Percentiles rank a stretch among this genome's conserved stretches.
phyloP scores from a whole-genome alignment of 1,284 basidiomycete species.

The Irpex lacteus region DNA sequence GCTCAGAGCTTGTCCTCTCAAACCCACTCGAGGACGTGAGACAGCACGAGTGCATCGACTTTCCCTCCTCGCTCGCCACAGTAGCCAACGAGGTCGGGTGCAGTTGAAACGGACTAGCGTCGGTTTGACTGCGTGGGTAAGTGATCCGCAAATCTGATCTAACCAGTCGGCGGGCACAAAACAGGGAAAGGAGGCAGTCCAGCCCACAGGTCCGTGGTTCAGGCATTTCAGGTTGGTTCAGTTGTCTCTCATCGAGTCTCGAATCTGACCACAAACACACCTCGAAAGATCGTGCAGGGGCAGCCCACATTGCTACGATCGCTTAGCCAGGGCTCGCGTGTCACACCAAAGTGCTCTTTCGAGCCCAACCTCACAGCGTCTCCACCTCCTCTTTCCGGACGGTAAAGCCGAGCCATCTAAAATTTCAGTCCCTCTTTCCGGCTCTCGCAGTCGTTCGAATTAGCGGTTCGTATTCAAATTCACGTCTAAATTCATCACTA shows the following conservation, averaged over 20 bases:
- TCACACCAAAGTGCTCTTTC: constrained; percentile 26
- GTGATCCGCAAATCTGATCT: constrained; percentile 2
- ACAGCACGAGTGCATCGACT: neutral
- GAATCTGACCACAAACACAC: neutral
- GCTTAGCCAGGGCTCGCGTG: neutral
- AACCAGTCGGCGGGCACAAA: constrained; percentile 3
- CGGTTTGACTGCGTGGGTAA: neutral
- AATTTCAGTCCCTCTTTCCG: constrained; percentile 8
- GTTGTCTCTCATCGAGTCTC: neutral
- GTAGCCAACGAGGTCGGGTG: neutral
- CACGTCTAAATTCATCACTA: constrained; percentile 14
- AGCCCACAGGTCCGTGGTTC: constrained; percentile 8
- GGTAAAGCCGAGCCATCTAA: constrained; percentile 6
- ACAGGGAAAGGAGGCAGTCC: constrained; percentile 3
- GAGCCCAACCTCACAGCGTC: constrained; percentile 16
- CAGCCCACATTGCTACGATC: constrained; percentile 10
- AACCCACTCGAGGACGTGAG: neutral
- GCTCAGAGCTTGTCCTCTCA: neutral
- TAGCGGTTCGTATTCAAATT: constrained; percentile 15
- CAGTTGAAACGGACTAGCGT: neutral
- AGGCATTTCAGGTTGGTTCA: neutral
- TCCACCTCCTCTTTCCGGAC: constrained; percentile 11
- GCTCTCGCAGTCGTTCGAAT: neutral
- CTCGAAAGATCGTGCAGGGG: neutral
- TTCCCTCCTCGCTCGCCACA: neutral